Evolutionary conservation across 169 alveolate species (phyloP).

Genomic region (Eimeria necatrix): DNA sequence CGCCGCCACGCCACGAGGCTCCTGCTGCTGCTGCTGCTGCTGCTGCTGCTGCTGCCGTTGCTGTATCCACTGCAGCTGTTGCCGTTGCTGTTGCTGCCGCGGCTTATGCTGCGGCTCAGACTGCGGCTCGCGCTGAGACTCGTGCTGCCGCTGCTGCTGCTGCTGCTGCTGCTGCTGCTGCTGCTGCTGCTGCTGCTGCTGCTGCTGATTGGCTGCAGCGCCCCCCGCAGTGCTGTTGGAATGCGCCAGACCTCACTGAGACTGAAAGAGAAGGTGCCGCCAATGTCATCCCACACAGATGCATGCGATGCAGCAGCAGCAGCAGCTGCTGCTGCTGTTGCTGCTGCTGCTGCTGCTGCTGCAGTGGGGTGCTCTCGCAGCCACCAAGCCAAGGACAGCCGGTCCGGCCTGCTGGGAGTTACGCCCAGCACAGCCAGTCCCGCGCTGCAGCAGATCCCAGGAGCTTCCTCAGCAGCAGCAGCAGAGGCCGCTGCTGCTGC

Average conservation of each 20-base stretch:
- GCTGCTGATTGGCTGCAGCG: not conserved
- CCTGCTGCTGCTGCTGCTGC: constrained; percentile 32
- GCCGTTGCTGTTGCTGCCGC: no score
- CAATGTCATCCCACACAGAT: not conserved
- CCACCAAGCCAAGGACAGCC: constrained; percentile 15
- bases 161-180: not conserved
- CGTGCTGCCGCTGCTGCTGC: no score
- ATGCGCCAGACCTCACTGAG: constrained; percentile 51
- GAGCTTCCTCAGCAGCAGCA: not conserved
- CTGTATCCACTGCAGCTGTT: no score
- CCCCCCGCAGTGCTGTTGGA: constrained; percentile 48
- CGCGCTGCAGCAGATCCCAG: constrained; percentile 3
- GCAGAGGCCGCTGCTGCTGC: not conserved
- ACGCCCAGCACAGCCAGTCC: constrained; percentile 39
- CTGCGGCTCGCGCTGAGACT: no score
- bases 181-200: not conserved
- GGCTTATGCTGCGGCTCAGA: no score
- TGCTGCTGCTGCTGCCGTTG: constrained; percentile 38
- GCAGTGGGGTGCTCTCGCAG: constrained; percentile 15
- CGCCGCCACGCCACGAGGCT: not conserved
- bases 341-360: constrained; percentile 18
- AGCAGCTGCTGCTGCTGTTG: not conserved
- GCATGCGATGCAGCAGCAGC: not conserved
- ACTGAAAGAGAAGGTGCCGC: constrained; percentile 37
- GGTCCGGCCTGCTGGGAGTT: constrained; percentile 32